Evolutionary conservation across 257 asterid genomes (phyloP), one percentile per base, ranked within the genome.

Genomic region (Solanum chilense): DNA sequence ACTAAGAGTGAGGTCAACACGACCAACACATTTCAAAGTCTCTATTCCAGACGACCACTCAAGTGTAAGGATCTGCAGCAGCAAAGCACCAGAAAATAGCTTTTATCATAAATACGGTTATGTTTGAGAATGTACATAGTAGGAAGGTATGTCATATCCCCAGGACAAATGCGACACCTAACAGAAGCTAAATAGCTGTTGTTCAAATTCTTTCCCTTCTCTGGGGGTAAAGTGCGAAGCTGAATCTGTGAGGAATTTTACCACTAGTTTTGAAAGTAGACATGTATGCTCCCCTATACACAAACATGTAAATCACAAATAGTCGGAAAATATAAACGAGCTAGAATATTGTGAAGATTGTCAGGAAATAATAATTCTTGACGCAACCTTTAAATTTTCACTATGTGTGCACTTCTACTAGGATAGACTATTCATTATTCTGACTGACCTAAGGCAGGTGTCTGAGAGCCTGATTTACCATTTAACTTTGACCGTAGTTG

Each of bases 41-140:
- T 95, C 95, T 92, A 87, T 90, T 86, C 97, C 95, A 90, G 98
- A 89, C 83, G 96, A 91, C 98, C 97, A 95, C 89, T 93, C 97
- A 87, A 96, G 93, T 76, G 89, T 88, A 85, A 96, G 94, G 89
- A 96, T 93, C 99, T 95, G 93, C 87, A 76, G 85, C 75, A 69
- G 73, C 83, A 89, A 85, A 87, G 89, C 76, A 87, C 52, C 45
- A 39, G 49, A 68, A 80, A 29, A 27, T 80, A 47, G 18, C 39
- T 49, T 80, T 27, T 47, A 49, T 80, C 69, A 47, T 80, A 80
- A 20, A 80, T 47, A 80, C 5, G 12, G 62, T 47, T 80, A 47
- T 9, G 68, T 47, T 80, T 47, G 68, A 15, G 16, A 78, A 27
- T 45, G 3, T 44, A 78, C 25, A 16, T 77, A 78, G 41, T 78